Evolutionary conservation across 805 yeast genomes (phyloP), one percentile per base, ranked within the genome.

Genomic region (Schwanniomyces yamadae): DNA sequence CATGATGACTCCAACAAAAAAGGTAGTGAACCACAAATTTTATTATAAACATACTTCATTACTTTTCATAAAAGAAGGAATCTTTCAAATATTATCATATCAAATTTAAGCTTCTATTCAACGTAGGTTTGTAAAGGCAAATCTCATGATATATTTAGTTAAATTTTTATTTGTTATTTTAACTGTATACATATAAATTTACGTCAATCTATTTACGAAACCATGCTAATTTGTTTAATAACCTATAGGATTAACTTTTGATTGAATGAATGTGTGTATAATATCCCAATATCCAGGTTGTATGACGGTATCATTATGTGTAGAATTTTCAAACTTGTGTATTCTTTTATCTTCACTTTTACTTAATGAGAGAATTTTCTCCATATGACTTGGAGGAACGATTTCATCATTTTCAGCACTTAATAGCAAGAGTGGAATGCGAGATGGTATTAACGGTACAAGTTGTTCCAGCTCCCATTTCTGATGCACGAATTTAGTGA

Each of bases 331-430:
- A 44, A 76, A 87, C 37, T 62, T 71, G 35, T 73, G 65, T 45
- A 77, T 71, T 19, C 60, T 57, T 56, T 88, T 89, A 11, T 59
- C 54, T 1, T 57, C 51, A 23, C 81, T 62, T 17, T 75, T 69
- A 38, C 82, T 66, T 37, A 79, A 46, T 21, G 69, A 74, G 52
- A 59, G 82, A 16, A 89, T 67, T 31, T 51, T 52, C 29, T 71
- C 70, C 86, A 90, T 85, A 53, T 91, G 97, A 1, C 48, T 44
- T 0, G 96, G 95, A 3, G 98, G 97, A 2, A 91, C 96, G 17
- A 91, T 80, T 59, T 91, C 99, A 63, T 91, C 99, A 23, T 70
- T 66, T 10, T 73, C 59, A 0, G 95, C 96, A 44, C 83, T 76
- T 27, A 90, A 54, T 47, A 90, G 77, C 26, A 90, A 64, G 21